These are phyloP conservation scores for Saccharum spontaneum DNA, from an alignment of 176 grass and related monocot species.

Conservation along the genomic window DNA sequence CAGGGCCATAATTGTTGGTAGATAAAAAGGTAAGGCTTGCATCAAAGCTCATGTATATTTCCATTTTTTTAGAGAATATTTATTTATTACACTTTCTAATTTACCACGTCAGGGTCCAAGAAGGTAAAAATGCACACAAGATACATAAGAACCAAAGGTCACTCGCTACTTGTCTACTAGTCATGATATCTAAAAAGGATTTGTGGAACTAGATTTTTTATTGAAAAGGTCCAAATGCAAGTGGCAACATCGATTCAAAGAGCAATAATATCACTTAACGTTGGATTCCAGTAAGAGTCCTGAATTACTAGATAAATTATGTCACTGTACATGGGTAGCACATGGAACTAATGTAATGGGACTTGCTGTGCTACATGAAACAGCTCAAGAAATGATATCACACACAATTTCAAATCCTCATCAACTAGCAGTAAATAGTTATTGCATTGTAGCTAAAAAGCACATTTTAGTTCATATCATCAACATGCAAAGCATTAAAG, in stretches of 20 bases:
- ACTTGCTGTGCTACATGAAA: background rate
- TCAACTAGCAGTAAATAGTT: background rate
- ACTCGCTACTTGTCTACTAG: background rate
- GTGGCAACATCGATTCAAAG: background rate
- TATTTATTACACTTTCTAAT: background rate
- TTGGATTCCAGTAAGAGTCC: background rate
- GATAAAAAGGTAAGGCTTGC: background rate
- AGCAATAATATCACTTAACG: background rate
- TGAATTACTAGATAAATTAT: background rate
- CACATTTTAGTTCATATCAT: background rate
- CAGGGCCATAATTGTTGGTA: background rate
- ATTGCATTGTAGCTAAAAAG: background rate
- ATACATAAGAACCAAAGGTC: background rate
- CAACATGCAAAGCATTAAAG: background rate
- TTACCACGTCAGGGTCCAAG: background rate
- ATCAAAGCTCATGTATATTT: background rate
- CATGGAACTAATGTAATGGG: background rate
- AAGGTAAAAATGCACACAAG: background rate
- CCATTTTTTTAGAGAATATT: background rate
- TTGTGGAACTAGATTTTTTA: background rate
- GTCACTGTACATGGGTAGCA: no score
- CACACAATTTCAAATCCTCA: background rate
- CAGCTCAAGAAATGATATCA: background rate
- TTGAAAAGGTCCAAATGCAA: background rate
- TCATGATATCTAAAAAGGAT: background rate